Percentiles rank a stretch among this genome's conserved stretches.
Conservation (phyloP, 1,139 yeast species). For the Debaryomyces fabryi region DNA sequence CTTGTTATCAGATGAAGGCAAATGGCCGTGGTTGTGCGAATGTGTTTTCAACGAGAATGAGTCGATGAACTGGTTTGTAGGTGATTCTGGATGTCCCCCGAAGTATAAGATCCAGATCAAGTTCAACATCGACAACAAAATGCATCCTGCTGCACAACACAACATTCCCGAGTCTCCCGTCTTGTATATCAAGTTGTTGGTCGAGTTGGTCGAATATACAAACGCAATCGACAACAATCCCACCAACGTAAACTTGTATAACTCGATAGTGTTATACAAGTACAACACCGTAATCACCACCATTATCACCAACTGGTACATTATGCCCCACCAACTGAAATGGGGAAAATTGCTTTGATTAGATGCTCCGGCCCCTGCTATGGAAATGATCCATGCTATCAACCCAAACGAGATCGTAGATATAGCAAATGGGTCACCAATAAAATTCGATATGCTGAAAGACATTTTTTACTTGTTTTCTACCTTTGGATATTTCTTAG, state of each 20-base stretch:
- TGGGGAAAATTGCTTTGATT: slow-evolving; percentile 60
- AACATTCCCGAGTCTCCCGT: slow-evolving; percentile 62
- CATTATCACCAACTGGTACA: slow-evolving; percentile 69
- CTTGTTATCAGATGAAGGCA: slow-evolving; percentile 30
- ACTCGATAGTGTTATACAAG: slow-evolving; percentile 67
- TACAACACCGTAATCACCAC: slow-evolving; percentile 59
- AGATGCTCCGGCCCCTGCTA: slow-evolving; percentile 82
- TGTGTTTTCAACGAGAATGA: slow-evolving; percentile 54
- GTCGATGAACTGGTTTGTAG: slow-evolving; percentile 82
- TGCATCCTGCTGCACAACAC: slow-evolving; percentile 93
- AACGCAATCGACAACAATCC: slow-evolving; percentile 67
- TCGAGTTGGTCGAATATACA: slow-evolving; percentile 79
- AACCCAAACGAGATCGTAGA: slow-evolving; percentile 64
- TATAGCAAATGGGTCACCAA: slow-evolving; percentile 72
- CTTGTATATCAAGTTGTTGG: slow-evolving; percentile 76
- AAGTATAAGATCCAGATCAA: slow-evolving; percentile 82
- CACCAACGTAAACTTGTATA: slow-evolving; percentile 66
- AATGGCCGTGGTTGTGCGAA: slow-evolving; percentile 32
- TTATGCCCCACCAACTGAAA: slow-evolving; percentile 98
- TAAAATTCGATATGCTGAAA: slow-evolving; percentile 51
- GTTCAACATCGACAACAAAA: slow-evolving; percentile 78
- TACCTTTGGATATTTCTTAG: not conserved
- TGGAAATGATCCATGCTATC: slow-evolving; percentile 79
- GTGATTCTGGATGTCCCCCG: slow-evolving; percentile 80
- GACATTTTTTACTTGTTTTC: slow-evolving; percentile 28